Percentiles rank a stretch among this genome's conserved stretches.
These are phyloP conservation scores for Zygoascus hellenicus DNA, from an alignment of 1,139 yeast species.

Conservation along the genomic window DNA sequence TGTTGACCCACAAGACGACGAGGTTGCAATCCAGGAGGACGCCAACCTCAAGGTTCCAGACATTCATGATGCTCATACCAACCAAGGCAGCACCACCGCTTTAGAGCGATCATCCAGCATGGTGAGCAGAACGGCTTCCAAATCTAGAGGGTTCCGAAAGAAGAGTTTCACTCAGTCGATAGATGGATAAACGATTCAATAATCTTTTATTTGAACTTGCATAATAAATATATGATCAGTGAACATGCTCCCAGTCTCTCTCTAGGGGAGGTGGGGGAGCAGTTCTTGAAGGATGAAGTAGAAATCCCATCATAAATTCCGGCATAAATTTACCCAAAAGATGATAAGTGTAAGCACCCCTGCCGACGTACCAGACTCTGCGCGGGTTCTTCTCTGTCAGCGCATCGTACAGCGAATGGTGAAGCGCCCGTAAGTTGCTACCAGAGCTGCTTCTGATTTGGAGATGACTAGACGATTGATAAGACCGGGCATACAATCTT, in stretches of 20 bases:
- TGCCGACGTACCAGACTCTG: conserved; percentile 37
- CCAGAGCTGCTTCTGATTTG: conserved; percentile 32
- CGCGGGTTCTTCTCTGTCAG: conserved; percentile 29
- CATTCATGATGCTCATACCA: background rate
- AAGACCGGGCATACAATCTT: conserved; percentile 33
- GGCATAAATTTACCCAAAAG: conserved; percentile 31
- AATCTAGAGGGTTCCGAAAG: background rate
- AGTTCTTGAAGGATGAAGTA: conserved; percentile 26
- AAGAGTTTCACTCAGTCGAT: background rate
- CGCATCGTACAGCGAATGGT: conserved; percentile 35
- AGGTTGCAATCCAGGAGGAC: background rate
- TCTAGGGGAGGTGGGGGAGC: conserved; percentile 17
- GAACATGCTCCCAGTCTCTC: conserved; percentile 22
- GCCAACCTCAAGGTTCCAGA: background rate
- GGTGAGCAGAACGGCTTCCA: background rate
- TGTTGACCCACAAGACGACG: background rate
- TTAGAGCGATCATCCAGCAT: background rate
- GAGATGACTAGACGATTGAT: conserved; percentile 31
- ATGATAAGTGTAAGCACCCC: conserved; percentile 35
- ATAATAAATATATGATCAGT: background rate
- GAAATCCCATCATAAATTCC: conserved; percentile 33
- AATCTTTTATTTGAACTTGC: background rate
- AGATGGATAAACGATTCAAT: background rate
- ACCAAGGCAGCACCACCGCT: background rate
- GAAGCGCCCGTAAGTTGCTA: conserved; percentile 30